phyloP scores from a whole-genome alignment of 2,329 filamentous ascomycete species.

The Fusarium sp. region DNA sequence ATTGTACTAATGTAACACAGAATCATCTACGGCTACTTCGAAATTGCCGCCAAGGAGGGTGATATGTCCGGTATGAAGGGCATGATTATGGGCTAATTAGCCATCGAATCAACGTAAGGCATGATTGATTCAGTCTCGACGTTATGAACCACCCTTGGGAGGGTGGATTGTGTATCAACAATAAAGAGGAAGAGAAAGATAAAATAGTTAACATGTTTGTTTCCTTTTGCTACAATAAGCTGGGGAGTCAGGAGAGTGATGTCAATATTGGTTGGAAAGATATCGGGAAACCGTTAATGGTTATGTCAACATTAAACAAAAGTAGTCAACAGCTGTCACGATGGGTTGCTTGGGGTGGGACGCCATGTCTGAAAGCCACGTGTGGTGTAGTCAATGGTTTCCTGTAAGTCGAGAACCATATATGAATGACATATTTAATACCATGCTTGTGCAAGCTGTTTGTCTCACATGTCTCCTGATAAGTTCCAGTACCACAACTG shows the following conservation, averaged over 20 bases:
- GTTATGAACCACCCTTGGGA: conserved; percentile 32
- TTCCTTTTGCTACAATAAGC: conserved; percentile 44
- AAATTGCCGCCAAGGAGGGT: conserved; percentile 98
- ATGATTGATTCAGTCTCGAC: conserved; percentile 41
- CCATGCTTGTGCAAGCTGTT: conserved; percentile 13
- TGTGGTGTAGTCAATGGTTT: conserved; percentile 5
- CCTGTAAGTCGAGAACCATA: conserved; percentile 45
- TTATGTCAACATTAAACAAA: conserved; percentile 45
- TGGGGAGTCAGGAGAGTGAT: conserved; percentile 46
- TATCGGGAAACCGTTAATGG: conserved; percentile 43
- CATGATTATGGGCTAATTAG: conserved; percentile 75
- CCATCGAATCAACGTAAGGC: conserved; percentile 34
- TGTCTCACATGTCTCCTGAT: not conserved
- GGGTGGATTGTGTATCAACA: conserved; percentile 49
- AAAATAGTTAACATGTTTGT: conserved; percentile 50
- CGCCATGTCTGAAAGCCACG: conserved; percentile 26
- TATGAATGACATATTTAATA: conserved; percentile 49
- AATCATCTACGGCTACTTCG: conserved; percentile 99
- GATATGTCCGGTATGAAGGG: conserved; percentile 87
- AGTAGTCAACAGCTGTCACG: conserved; percentile 43
- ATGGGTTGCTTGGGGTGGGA: conserved; percentile 33
- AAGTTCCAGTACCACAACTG: not conserved
- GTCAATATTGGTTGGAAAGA: conserved; percentile 44
- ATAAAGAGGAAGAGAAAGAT: conserved; percentile 47
- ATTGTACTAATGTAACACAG: conserved; percentile 63